phyloP scores from a whole-genome alignment of 441 rosid species.

The Isatis lusitanica region DNA sequence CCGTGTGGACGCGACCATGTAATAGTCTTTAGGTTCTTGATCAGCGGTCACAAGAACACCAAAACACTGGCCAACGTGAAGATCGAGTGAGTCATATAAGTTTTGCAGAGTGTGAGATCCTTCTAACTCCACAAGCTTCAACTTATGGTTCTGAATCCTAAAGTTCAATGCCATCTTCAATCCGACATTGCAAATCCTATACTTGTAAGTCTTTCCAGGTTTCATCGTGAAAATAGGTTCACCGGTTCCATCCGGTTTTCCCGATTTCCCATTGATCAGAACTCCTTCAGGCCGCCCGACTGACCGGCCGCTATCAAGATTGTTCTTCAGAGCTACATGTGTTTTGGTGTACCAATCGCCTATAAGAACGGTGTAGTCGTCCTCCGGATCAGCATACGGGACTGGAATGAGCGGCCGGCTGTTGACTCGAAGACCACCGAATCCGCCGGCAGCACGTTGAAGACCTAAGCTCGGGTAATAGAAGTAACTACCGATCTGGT shows the following conservation, averaged over 20 bases:
- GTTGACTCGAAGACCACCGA: conserved; percentile 55
- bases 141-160: conserved; percentile 55
- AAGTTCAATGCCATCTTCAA: conserved; percentile 50
- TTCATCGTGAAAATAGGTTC: conserved; percentile 60
- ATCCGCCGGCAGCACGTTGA: conserved; percentile 57
- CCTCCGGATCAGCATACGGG: conserved; percentile 54
- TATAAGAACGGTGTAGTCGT: conserved; percentile 50
- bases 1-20: conserved; percentile 59
- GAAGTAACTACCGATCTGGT: conserved; percentile 66
- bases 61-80: conserved; percentile 63
- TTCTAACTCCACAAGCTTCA: conserved; percentile 69
- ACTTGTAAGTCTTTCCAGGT: conserved; percentile 54
- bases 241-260: conserved; percentile 41
- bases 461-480: conserved; percentile 50
- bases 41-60: conserved; percentile 50
- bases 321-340: conserved; percentile 39
- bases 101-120: conserved; percentile 64
- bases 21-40: conserved; percentile 55
- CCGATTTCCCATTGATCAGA: conserved; percentile 53
- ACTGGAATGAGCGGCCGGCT: conserved; percentile 57
- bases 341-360: conserved; percentile 54
- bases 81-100: conserved; percentile 55
- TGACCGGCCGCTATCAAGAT: conserved; percentile 48
- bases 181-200: conserved; percentile 60
- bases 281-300: conserved; percentile 50